phyloP scores from a whole-genome alignment of 768 basidiomycete genomes.

The Mycena galopus region DNA sequence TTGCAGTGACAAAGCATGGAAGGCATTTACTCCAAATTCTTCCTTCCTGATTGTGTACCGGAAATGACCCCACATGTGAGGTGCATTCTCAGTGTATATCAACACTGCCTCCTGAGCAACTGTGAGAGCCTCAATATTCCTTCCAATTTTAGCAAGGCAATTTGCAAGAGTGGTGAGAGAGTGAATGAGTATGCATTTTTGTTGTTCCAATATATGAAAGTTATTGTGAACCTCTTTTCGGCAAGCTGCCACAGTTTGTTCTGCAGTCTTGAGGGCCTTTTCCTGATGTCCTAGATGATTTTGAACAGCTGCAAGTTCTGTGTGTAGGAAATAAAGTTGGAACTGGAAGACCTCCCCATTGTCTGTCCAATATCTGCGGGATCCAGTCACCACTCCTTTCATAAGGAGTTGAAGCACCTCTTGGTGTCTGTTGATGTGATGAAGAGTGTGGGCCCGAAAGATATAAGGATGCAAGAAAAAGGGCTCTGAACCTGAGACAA shows the following conservation, averaged over 20 bases:
- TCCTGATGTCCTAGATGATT: background rate
- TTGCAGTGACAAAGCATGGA: background rate
- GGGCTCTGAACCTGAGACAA: background rate
- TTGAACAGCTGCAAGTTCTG: background rate
- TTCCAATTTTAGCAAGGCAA: slow-evolving; percentile 2
- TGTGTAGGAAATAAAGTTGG: background rate
- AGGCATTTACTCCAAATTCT: background rate
- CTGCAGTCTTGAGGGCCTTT: background rate
- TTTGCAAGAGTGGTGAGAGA: slow-evolving; percentile 6
- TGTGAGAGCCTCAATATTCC: background rate
- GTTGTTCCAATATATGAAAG: background rate
- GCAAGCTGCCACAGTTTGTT: background rate
- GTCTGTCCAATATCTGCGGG: background rate
- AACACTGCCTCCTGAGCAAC: background rate
- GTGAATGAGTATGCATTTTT: background rate
- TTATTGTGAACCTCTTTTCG: background rate
- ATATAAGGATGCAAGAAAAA: background rate
- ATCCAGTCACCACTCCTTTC: background rate
- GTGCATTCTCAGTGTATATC: background rate
- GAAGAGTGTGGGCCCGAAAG: background rate
- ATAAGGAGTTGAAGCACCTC: background rate
- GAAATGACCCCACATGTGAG: background rate
- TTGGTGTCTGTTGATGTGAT: background rate
- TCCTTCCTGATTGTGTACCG: background rate
- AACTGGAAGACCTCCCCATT: background rate